Conservation (phyloP, 768 basidiomycete genomes). For the Rhodocollybia butyracea region DNA sequence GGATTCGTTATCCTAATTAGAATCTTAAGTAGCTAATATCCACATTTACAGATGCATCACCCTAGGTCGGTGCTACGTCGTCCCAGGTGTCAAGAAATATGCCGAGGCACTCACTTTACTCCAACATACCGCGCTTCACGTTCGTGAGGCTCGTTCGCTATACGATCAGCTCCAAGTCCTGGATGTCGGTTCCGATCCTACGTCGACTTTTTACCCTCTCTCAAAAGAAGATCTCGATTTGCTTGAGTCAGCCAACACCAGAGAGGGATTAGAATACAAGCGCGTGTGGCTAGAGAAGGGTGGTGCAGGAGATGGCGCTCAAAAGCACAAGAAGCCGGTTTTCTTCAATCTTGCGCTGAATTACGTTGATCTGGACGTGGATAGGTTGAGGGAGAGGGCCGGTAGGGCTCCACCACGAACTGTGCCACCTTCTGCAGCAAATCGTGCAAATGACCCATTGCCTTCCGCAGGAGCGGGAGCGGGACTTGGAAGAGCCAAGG, state of each 20-base stretch:
- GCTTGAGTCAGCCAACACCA: conserved; percentile 50
- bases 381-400: conserved; percentile 63
- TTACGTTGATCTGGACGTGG: conserved; percentile 79
- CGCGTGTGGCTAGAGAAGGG: conserved; percentile 78
- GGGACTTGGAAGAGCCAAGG: conserved; percentile 12
- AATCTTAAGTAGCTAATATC: neutral
- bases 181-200: conserved; percentile 42
- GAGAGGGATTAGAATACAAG: conserved; percentile 52
- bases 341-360: conserved; percentile 96
- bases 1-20: conserved; percentile 9
- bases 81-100: conserved; percentile 49
- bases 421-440: conserved; percentile 14
- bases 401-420: conserved; percentile 44
- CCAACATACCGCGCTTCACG: conserved; percentile 67
- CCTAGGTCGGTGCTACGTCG: conserved; percentile 71
- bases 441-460: conserved; percentile 9
- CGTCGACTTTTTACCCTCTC: conserved; percentile 52
- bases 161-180: conserved; percentile 43
- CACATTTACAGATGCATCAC: conserved; percentile 55
- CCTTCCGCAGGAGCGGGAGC: conserved; percentile 17
- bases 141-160: conserved; percentile 64
- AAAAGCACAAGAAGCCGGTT: conserved; percentile 72
- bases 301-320: conserved; percentile 52
- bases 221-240: conserved; percentile 34
- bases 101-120: conserved; percentile 69